Evolutionary conservation across 2,329 filamentous ascomycete species (phyloP), one percentile per base, ranked within the genome.

Genomic region (Colletotrichum agaves): DNA sequence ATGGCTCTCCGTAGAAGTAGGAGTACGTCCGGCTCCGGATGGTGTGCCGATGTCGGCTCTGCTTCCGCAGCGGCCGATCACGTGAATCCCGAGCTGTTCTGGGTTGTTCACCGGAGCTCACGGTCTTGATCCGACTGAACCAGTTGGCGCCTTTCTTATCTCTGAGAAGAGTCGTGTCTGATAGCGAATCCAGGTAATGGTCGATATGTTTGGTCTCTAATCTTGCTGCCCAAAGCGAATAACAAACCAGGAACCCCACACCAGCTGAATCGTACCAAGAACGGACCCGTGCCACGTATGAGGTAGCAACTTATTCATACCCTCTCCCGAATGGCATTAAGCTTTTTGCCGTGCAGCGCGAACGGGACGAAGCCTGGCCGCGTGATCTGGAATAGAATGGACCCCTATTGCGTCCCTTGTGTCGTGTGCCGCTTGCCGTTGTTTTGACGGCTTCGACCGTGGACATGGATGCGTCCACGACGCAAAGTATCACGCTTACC

Each of bases 21-120:
- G 21, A 10, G 12, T 7, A 19, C 27, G 12, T 7, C 15, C 27
- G 44, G 43, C 35, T 33, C 19, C 64, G 27, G 53, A 2, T 19
- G 21, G 31, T 21, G 21, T 41, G 46, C 64, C 64, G 64, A 59
- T 67, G 27, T 55, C 64, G 64, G 64, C 64, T 47, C n/a, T 5
- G n/a, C 4, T 33, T 17, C 64, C 64, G 64, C 11, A 15, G 21
- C 2, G 3, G 7, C 64, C 64, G 64, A 67, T 67, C 64, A 67
- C 64, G 64, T 67, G 64, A 64, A 7, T 1, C 12, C 12, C 15
- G 44, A 57, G 53, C 39, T n/a, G 19, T 17, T 37, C 19, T 27
- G 19, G 27, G 6, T 35, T 31, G 17, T 33, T 27, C 7, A 12
- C 19, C 33, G 17, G 47, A 11, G 19, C 33, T 41, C 17, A 23